Base-by-base conservation (phyloP, 148 eudicot species). In the Amaranthus hypochondriacus region DNA sequence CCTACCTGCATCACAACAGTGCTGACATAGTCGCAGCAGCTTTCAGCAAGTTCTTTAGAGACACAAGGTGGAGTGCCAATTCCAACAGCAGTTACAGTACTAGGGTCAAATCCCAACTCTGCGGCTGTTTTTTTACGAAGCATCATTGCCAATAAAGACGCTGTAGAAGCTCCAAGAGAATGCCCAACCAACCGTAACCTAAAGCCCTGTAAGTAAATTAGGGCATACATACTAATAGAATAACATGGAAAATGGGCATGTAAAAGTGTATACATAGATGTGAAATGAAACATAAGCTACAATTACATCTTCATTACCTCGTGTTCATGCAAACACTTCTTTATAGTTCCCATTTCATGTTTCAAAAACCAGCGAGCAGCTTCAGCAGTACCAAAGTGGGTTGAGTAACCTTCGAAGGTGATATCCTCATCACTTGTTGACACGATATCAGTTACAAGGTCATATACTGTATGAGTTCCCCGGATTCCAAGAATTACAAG, bases 171-270 rank as follows among this genome's bases (percentile, higher is more conserved):
- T 73, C 97, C 98, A 77, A 95, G 96, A 80, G 97, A 92, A 90
- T 95, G 98, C 65, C 97, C 97, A 62, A 95, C 98, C 79, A 92
- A 83, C 87, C 98, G 85, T 77, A 95, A 87, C 90, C 87, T 92
- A 87, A 85, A 95, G 73, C 97, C 97, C 98, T 95, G 96, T 83
- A 71, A 69, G 81, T 72, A 73, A 81, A 75, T 87, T 84, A 91
- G 90, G 85, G 75, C 73, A 48, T 55, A 50, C 73, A 48, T 55
- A 50, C 44, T 51, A 67, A 54, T 47, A 70, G 69, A 15, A 43
- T 47, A 62, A 48, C 43, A 14, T 13, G 47, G 11, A 48, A 39
- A 65, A 66, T 48, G 56, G 59, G 44, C 18, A 21, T 5, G 28
- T 44, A 62, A 52, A 8, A 56, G 0, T 3, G 18, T 70, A 60